phyloP scores from a whole-genome alignment of 2,329 filamentous ascomycete genomes.

The Apiospora hydei region DNA sequence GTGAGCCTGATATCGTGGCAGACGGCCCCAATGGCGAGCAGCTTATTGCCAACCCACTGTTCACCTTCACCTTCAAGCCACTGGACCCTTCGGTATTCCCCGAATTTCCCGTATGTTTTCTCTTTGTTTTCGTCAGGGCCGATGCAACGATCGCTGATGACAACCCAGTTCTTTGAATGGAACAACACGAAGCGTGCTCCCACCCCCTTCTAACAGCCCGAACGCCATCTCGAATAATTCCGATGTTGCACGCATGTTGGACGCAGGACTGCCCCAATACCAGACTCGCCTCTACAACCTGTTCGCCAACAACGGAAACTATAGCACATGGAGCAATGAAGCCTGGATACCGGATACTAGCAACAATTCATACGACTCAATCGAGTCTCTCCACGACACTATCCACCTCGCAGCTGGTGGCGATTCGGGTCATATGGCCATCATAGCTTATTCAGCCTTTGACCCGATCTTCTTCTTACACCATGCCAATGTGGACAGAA shows the following conservation, averaged over 20 bases:
- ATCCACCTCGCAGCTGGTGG: constrained; percentile 64
- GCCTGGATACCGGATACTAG: constrained; percentile 61
- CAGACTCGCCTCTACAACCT: constrained; percentile 72
- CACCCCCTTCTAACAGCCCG: constrained; percentile 43
- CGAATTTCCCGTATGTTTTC: constrained; percentile 51
- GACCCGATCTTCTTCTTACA: constrained; percentile 84
- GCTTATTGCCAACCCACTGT: constrained; percentile 68
- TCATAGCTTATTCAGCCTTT: constrained; percentile 75
- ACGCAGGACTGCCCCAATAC: constrained; percentile 60
- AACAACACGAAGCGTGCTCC: constrained; percentile 66
- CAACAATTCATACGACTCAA: constrained; percentile 64
- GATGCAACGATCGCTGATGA: constrained; percentile 26
- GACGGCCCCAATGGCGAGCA: constrained; percentile 64
- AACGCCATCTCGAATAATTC: constrained; percentile 66
- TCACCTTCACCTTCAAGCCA: constrained; percentile 66
- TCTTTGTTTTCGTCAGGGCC: background rate
- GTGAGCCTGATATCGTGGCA: constrained; percentile 52
- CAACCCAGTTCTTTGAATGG: constrained; percentile 63
- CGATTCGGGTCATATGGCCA: constrained; percentile 70
- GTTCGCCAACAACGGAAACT: constrained; percentile 72
- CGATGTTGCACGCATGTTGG: constrained; percentile 58
- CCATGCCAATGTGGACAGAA: constrained; percentile 77
- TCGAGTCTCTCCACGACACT: constrained; percentile 70
- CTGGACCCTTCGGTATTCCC: constrained; percentile 65
- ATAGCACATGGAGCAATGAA: constrained; percentile 74